These are phyloP conservation scores for Phialemonium atrogriseum DNA, from an alignment of 2,329 filamentous ascomycete species.

Conservation along the genomic window DNA sequence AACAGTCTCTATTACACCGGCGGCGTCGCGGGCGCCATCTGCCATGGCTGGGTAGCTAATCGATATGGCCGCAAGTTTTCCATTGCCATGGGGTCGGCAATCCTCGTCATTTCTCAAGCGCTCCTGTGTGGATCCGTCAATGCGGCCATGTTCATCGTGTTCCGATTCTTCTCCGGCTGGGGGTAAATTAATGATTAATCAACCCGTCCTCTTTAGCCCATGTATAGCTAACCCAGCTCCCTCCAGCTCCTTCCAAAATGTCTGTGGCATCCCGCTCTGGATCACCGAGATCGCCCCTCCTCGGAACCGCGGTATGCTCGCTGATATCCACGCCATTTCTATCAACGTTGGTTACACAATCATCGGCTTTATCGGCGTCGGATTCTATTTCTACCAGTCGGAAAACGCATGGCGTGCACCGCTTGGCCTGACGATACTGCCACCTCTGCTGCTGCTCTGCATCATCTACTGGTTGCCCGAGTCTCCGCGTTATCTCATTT, in stretches of 20 bases:
- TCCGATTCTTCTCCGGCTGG: background rate
- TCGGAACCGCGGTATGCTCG: background rate
- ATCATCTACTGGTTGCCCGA: conserved; percentile 1
- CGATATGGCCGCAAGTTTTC: background rate
- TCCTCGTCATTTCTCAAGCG: background rate
- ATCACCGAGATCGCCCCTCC: background rate
- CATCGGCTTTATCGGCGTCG: background rate
- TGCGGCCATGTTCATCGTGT: conserved; percentile 1
- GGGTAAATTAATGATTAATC: background rate
- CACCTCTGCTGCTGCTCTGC: background rate
- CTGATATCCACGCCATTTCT: background rate
- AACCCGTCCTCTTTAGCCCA: no score
- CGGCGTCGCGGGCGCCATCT: background rate
- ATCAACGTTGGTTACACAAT: background rate
- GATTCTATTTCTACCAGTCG: background rate
- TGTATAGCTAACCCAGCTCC: background rate
- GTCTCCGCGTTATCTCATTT: conserved; percentile 1
- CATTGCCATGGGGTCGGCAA: background rate
- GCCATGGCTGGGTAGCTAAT: background rate
- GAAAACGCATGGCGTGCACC: conserved; percentile 1
- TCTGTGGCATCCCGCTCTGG: background rate
- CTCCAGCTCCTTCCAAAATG: background rate
- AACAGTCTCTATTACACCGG: background rate
- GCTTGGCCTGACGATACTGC: background rate
- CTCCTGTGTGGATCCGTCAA: background rate